phyloP scores from a whole-genome alignment of 2,329 filamentous ascomycete species.

The Fusarium tanahbumbuense region DNA sequence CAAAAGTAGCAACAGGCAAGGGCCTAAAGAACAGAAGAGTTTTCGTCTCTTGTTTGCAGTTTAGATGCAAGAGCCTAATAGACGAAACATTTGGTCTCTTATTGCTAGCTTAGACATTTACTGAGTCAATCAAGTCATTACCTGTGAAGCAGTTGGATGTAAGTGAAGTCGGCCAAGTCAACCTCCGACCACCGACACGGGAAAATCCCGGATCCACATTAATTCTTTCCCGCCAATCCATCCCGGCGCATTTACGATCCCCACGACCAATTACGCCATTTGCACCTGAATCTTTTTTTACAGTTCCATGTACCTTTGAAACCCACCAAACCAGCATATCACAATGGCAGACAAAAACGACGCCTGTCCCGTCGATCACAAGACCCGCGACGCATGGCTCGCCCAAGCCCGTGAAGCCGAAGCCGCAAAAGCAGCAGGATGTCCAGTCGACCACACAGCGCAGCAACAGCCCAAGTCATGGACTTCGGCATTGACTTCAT shows the following conservation, averaged over 20 bases:
- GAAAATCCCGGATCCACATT: conserved; percentile 39
- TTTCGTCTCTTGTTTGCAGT: no score
- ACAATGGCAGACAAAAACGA: conserved; percentile 48
- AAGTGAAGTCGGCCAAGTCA: conserved; percentile 14
- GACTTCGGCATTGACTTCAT: conserved; percentile 56
- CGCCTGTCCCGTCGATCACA: conserved; percentile 89
- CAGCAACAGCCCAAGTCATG: conserved; percentile 53
- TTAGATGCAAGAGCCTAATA: no score
- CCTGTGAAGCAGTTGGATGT: neutral
- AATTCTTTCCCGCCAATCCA: conserved; percentile 41
- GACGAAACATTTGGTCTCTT: neutral
- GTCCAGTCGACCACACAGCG: conserved; percentile 51
- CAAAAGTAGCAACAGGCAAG: neutral
- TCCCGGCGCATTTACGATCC: conserved; percentile 40
- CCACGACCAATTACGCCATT: conserved; percentile 38
- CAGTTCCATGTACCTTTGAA: neutral
- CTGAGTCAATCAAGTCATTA: neutral
- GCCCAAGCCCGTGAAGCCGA: conserved; percentile 70
- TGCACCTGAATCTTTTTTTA: conserved; percentile 4
- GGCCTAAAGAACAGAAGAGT: fast-evolving
- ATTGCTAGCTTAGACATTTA: neutral
- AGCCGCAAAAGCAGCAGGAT: conserved; percentile 49
- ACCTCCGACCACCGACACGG: conserved; percentile 19
- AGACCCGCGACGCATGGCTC: conserved; percentile 89
- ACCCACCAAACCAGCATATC: neutral